Conservation (phyloP, 2,329 filamentous ascomycete genomes). For the Ophiocordyceps camponoti-rufipedis region DNA sequence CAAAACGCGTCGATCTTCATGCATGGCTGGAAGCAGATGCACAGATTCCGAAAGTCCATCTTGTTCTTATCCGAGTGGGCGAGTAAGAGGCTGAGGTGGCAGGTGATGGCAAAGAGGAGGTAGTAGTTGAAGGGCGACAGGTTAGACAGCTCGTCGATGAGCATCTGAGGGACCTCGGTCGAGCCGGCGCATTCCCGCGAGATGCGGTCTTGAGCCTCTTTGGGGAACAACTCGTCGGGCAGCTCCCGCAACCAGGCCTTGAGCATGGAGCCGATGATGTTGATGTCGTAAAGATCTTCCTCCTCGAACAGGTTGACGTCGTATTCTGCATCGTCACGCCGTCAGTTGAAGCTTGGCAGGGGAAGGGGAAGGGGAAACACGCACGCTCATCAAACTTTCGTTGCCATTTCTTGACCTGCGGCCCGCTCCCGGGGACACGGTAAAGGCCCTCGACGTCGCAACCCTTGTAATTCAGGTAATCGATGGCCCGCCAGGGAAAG, state of each 20-base stretch:
- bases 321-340: slow-evolving; percentile 32
- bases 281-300: slow-evolving; percentile 81
- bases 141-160: slow-evolving; percentile 82
- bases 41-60: slow-evolving; percentile 92
- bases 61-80: slow-evolving; percentile 92
- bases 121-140: slow-evolving; percentile 97
- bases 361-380: slow-evolving; percentile 4
- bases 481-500: slow-evolving; percentile 86
- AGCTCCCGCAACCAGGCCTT: slow-evolving; percentile 91
- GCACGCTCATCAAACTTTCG: slow-evolving; percentile 71
- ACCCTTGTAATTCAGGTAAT: slow-evolving; percentile 88
- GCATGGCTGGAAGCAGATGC: slow-evolving; percentile 92
- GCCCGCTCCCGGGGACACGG: slow-evolving; percentile 75
- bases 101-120: slow-evolving; percentile 90
- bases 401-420: slow-evolving; percentile 87
- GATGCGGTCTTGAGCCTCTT: slow-evolving; percentile 62
- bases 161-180: slow-evolving; percentile 63
- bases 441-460: slow-evolving; percentile 90
- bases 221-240: slow-evolving; percentile 88
- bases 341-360: slow-evolving; percentile 4
- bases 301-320: slow-evolving; percentile 86
- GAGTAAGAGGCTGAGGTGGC: slow-evolving; percentile 79
- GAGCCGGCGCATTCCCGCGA: slow-evolving; percentile 63
- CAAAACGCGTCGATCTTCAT: slow-evolving; percentile 92
- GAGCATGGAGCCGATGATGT: slow-evolving; percentile 89